Percentiles rank a stretch among this genome's conserved stretches.
phyloP scores from a whole-genome alignment of 345 rosid genomes.

The Diplotaxis tenuifolia region DNA sequence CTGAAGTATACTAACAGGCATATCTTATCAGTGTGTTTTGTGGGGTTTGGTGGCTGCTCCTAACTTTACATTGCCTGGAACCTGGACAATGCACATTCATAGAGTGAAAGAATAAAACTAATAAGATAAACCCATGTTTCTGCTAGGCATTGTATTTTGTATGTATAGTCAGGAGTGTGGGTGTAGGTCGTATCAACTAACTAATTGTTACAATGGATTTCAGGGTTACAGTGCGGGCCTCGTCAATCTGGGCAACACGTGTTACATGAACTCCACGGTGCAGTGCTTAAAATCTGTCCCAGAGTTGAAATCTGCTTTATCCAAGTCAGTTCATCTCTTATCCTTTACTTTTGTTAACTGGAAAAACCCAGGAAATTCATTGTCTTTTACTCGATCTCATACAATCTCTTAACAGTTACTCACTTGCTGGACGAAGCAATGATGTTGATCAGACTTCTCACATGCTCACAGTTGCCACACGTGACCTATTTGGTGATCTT shows the following conservation, averaged over 20 bases:
- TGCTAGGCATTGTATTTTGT: background rate
- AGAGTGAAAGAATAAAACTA: background rate
- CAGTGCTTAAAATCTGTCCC: conserved; percentile 99
- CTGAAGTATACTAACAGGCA: background rate
- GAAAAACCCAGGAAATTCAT: background rate
- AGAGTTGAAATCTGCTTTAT: conserved; percentile 83
- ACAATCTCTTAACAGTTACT: conserved; percentile 51
- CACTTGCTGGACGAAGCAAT: conserved; percentile 56
- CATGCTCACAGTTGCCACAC: conserved; percentile 90
- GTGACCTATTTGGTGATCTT: conserved; percentile 80
- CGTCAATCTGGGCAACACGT: conserved; percentile 89
- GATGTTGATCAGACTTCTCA: conserved; percentile 94
- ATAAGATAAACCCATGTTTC: background rate
- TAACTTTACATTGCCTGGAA: background rate
- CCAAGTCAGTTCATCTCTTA: conserved; percentile 45
- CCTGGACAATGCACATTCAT: conserved; percentile 11
- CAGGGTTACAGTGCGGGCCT: conserved; percentile 98
- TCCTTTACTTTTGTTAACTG: background rate
- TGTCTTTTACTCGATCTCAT: background rate
- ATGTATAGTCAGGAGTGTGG: background rate
- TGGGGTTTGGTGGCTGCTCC: conserved; percentile 1
- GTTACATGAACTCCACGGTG: conserved; percentile 96
- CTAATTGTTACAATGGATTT: conserved; percentile 9
- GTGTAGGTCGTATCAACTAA: background rate
- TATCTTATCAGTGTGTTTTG: background rate